Evolutionary conservation across 2,329 filamentous ascomycete genomes (phyloP), one percentile per base, ranked within the genome.

Genomic region (Dendrostoma leiphaemia): DNA sequence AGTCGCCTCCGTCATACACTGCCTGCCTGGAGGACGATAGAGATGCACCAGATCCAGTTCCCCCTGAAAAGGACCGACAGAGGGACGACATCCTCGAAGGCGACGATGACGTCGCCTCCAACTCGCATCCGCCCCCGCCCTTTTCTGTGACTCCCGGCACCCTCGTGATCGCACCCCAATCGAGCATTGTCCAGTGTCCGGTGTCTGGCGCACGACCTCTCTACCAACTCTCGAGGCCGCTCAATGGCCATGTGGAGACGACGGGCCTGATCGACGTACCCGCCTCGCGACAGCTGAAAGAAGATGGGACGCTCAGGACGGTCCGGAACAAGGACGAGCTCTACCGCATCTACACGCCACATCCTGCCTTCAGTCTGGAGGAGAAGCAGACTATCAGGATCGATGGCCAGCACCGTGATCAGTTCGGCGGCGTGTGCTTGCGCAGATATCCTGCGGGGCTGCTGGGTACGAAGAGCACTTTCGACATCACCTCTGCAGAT

Each of bases 61-160:
- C n/a, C n/a, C 37, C 38, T 13, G 44, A 45, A 6, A 44, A 45
- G 21, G 8, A 24, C 6, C 44, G 13, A 9, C 21, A 21, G 17
- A 35, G 15, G 8, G 31, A 48, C 8, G 13, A 43, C 19, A 4
- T 12, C 2, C 37, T 34, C 9, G 31, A 48, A 3, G 49, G 45
- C 4, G 7, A 38, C 3, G 5, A n/a, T 19, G 31, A 19, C 51
- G 21, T 48, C 35, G 38, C 31, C 19, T 19, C 34, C n/a, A 17
- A 34, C 19, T 13, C 32, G 3, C 44, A 26, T 19, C 41, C 44
- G 43, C 53, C 53, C 1, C 49, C 49, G 12, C 53, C 53, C 3
- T 56, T 56, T 37, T 48, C 44, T 6, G 29, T 49, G 24, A 56
- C 53, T 4, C 53, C 53, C 15, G 49, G 53, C 2, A 53, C 43